Percentiles rank a stretch among this genome's conserved stretches.
Evolutionary conservation across 345 rosid species (phyloP).

Genomic region (Angophora floribunda): DNA sequence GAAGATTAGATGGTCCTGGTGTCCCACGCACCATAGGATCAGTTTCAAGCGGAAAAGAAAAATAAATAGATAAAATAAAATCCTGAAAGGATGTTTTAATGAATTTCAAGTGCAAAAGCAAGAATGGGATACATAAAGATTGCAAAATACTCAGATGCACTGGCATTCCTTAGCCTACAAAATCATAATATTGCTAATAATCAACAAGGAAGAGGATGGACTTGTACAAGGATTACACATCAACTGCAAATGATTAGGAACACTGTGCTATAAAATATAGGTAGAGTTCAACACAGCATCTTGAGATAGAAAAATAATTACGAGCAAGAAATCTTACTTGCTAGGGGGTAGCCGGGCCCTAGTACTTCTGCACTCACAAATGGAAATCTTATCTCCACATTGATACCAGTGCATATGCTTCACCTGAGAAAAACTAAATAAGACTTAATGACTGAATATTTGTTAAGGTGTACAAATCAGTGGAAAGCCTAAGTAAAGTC

Average conservation of each 20-base stretch:
- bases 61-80: not conserved
- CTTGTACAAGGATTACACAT: not conserved
- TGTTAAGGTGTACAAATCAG: not conserved
- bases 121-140: not conserved
- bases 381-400: slow-evolving; percentile 55
- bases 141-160: not conserved
- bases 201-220: not conserved
- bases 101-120: not conserved
- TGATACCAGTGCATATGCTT: slow-evolving; percentile 93
- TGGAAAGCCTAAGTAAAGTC: not conserved
- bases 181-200: not conserved
- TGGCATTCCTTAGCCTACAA: not conserved
- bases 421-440: slow-evolving; percentile 38
- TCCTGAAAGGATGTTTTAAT: not conserved
- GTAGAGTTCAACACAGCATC: not conserved
- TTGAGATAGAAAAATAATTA: not conserved
- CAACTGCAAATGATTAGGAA: not conserved
- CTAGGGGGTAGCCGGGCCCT: slow-evolving; percentile 88
- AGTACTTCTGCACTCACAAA: slow-evolving; percentile 86
- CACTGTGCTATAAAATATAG: not conserved
- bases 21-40: not conserved
- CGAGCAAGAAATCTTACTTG: slow-evolving; percentile 45
- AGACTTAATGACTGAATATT: not conserved
- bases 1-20: not conserved
- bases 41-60: not conserved